Conservation (phyloP, 352 stramenopile genomes). For the Peronospora destructor region DNA sequence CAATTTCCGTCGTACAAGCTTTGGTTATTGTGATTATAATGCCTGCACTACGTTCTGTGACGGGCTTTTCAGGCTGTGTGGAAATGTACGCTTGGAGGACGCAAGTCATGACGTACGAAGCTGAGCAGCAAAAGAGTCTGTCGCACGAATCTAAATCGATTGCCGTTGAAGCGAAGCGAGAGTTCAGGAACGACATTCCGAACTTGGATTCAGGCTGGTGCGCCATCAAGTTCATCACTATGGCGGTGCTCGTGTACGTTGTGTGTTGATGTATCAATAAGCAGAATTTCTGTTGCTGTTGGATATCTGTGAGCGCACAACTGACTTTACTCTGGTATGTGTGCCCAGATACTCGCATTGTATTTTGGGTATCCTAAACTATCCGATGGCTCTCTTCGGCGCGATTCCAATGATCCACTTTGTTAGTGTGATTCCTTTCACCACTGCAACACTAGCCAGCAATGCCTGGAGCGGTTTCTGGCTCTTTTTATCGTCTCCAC, state of each 20-base stretch:
- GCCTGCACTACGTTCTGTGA: slow-evolving; percentile 23
- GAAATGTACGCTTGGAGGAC: slow-evolving; percentile 37
- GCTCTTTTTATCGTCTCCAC: slow-evolving; percentile 50
- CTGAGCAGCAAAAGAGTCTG: slow-evolving; percentile 22
- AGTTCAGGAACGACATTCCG: slow-evolving; percentile 6
- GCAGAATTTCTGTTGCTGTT: background rate
- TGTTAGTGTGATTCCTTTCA: slow-evolving; percentile 38
- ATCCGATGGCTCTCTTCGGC: slow-evolving; percentile 71
- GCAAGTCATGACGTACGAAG: slow-evolving; percentile 33
- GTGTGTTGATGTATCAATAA: background rate
- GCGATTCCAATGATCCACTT: slow-evolving; percentile 59
- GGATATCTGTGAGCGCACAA: background rate
- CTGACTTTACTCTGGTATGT: slow-evolving; percentile 12
- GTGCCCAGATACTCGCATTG: slow-evolving; percentile 50
- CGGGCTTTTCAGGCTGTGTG: slow-evolving; percentile 34
- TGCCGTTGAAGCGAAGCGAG: background rate
- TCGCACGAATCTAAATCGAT: background rate
- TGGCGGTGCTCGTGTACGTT: slow-evolving; percentile 51
- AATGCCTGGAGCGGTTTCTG: slow-evolving; percentile 34
- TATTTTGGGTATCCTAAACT: slow-evolving; percentile 75
- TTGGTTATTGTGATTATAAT: slow-evolving; percentile 22
- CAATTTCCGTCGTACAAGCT: slow-evolving; percentile 22
- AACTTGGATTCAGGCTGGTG: slow-evolving; percentile 43
- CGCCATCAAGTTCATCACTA: slow-evolving; percentile 48
- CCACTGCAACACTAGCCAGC: slow-evolving; percentile 13